These are phyloP conservation scores for Aegilops longissima DNA, from an alignment of 176 grass and related monocot genomes.

Conservation along the genomic window DNA sequence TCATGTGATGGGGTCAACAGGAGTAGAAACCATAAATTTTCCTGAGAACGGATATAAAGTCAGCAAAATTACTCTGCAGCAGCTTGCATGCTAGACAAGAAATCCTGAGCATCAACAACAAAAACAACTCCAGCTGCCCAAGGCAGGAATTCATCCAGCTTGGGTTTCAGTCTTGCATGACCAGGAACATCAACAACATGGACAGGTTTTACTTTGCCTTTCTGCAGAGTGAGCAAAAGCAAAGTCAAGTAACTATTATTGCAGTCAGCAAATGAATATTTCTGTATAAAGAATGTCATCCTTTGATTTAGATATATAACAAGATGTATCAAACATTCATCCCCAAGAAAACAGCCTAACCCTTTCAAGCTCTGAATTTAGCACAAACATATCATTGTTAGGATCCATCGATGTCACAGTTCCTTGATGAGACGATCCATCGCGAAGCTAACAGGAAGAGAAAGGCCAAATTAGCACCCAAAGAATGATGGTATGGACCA, in stretches of 20 bases:
- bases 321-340: conserved; percentile 17
- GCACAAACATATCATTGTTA: conserved; percentile 80
- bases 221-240: conserved; percentile 44
- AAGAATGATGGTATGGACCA: background rate
- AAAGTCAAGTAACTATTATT: background rate
- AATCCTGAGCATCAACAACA: conserved; percentile 86
- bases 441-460: conserved; percentile 65
- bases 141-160: conserved; percentile 85
- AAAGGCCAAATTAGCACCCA: conserved; percentile 6
- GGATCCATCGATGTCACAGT: conserved; percentile 97
- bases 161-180: conserved; percentile 87
- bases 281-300: background rate
- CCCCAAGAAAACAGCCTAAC: conserved; percentile 28
- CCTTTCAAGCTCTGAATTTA: conserved; percentile 74
- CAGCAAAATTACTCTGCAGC: conserved; percentile 72
- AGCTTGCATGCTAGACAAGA: conserved; percentile 78
- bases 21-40: background rate
- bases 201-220: conserved; percentile 71
- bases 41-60: background rate
- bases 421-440: conserved; percentile 90
- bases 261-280: background rate
- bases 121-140: conserved; percentile 77
- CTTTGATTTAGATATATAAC: background rate
- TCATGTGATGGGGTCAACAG: background rate
- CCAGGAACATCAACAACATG: conserved; percentile 96